Evolutionary conservation across 176 grass and related monocot genomes (phyloP).

Genomic region (Microstegium vimineum): DNA sequence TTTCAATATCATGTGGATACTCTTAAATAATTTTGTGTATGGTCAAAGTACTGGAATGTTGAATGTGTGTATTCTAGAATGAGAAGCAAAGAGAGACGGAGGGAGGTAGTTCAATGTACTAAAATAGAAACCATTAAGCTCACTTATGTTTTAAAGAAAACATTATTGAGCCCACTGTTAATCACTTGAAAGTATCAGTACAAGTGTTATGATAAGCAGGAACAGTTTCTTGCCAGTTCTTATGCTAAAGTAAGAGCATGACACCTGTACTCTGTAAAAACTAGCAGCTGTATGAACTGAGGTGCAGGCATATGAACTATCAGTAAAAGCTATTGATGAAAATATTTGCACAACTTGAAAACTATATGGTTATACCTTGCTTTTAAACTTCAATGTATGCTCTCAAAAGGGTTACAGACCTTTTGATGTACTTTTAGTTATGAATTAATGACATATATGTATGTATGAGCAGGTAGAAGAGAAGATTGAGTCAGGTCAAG

Average conservation of each 20-base stretch:
- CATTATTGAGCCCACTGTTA: not conserved
- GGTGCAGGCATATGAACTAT: not conserved
- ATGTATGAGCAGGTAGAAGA: slow-evolving; percentile 64
- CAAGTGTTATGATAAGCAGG: not conserved
- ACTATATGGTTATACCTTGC: not conserved
- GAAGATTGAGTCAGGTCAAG: slow-evolving; percentile 80
- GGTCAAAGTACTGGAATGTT: not conserved
- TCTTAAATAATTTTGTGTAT: not conserved
- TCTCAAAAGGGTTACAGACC: not conserved
- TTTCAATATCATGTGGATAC: not conserved
- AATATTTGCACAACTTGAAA: not conserved
- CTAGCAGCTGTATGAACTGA: not conserved
- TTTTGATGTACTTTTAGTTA: not conserved
- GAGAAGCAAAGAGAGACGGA: not conserved
- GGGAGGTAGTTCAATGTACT: not conserved
- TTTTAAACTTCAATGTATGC: not conserved
- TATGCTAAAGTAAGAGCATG: not conserved
- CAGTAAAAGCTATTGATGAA: not conserved
- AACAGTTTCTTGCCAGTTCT: not conserved
- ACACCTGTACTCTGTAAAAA: not conserved
- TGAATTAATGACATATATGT: slow-evolving; percentile 21
- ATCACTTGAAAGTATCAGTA: not conserved
- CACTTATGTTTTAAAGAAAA: not conserved
- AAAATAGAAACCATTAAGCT: not conserved
- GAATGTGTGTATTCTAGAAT: not conserved